A percentile compares a stretch with the other conserved stretches of the same genome.
Conservation (phyloP, 495 filamentous ascomycete species). For the Antarctomyces pellizariae region DNA sequence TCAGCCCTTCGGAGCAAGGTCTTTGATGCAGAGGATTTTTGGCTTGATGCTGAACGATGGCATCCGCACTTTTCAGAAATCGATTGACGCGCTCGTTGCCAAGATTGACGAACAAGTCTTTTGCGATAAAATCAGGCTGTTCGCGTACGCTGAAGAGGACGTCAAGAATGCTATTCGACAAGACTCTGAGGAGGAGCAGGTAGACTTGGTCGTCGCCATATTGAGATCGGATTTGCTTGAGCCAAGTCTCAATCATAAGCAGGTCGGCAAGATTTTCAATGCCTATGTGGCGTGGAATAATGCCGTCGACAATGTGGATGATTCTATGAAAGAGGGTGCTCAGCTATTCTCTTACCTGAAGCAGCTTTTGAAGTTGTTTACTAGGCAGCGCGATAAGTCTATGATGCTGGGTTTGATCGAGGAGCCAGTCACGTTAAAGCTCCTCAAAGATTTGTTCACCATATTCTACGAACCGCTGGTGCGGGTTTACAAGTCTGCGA, state of each 20-base stretch:
- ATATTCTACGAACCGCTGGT: conserved; percentile 98
- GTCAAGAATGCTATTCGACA: conserved; percentile 48
- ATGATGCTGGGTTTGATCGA: conserved; percentile 96
- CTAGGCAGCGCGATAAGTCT: conserved; percentile 75
- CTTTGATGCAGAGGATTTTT: conserved; percentile 80
- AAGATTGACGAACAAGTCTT: conserved; percentile 64
- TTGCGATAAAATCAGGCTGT: conserved; percentile 61
- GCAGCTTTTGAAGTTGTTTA: conserved; percentile 81
- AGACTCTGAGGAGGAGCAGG: conserved; percentile 42
- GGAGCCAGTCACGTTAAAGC: conserved; percentile 76
- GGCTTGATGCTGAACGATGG: conserved; percentile 79
- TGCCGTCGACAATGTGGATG: conserved; percentile 76
- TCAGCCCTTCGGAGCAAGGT: conserved; percentile 76
- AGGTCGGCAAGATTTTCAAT: conserved; percentile 71
- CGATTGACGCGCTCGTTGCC: conserved; percentile 47
- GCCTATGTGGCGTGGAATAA: conserved; percentile 93
- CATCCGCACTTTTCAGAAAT: conserved; percentile 58
- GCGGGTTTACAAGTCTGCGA: conserved; percentile 93
- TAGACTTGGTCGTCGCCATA: conserved; percentile 69
- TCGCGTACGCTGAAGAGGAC: conserved; percentile 46
- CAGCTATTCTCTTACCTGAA: conserved; percentile 86
- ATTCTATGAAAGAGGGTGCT: conserved; percentile 68
- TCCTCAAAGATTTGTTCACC: conserved; percentile 90
- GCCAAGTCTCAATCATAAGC: conserved; percentile 41
- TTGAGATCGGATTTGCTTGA: conserved; percentile 48